Conservation (phyloP, 2,329 filamentous ascomycete species). For the Fusarium sp. region DNA sequence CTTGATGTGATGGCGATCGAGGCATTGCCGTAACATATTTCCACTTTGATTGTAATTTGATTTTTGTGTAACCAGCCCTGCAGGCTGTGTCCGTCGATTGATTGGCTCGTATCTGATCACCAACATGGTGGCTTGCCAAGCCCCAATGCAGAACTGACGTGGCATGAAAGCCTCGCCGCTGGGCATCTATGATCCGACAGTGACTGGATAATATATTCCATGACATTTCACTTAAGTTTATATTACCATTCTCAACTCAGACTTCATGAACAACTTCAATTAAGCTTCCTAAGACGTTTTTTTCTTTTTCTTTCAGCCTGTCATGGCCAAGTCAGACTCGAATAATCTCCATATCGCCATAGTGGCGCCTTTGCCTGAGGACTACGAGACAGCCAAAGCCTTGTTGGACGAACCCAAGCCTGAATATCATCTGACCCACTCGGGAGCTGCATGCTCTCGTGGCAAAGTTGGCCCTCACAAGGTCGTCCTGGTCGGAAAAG, state of each 20-base stretch:
- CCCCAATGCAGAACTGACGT: neutral
- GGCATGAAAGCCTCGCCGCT: neutral
- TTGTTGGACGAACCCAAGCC: accelerated
- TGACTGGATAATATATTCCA: neutral
- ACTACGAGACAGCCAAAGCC: neutral
- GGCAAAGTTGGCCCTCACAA: neutral
- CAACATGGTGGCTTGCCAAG: neutral
- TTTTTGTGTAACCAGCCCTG: accelerated
- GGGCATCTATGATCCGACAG: neutral
- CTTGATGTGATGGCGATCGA: too few species aligned
- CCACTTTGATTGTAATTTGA: neutral
- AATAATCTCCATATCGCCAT: neutral
- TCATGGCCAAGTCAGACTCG: neutral
- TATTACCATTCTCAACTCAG: too few species aligned
- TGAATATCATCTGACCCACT: accelerated
- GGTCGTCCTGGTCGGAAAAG: neutral
- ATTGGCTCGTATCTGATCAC: neutral
- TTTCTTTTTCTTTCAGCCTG: neutral
- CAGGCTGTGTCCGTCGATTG: neutral
- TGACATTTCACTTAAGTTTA: neutral
- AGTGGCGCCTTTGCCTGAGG: neutral
- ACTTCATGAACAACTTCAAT: too few species aligned
- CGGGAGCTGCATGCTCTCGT: neutral
- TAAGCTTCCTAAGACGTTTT: too few species aligned
- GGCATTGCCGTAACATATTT: neutral